Base-by-base conservation (phyloP, 345 rosid species). In the Aquilaria sinensis region DNA sequence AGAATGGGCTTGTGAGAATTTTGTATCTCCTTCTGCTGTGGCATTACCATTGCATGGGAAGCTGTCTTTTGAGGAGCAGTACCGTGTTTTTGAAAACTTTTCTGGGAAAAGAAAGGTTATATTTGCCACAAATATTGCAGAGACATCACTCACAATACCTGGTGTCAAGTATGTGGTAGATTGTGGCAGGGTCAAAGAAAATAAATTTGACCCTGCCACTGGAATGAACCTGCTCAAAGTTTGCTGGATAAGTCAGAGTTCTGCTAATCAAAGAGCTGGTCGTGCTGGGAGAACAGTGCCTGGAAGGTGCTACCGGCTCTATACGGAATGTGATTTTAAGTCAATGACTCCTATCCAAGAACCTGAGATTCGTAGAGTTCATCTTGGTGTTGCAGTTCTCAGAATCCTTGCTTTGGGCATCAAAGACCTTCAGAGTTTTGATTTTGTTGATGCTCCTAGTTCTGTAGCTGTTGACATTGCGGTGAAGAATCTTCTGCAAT, bases 261-360 rank as follows among this genome's bases (percentile, higher is more conserved):
- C 96, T 62, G 97, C 97, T 53, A 77, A 71, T 47, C 97, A 93
- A 65, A 80, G 98, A 51, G 92, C 96, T 77, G 98, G 97, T 70
- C 98, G 97, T 77, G 98, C 98, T 57, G 98, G 97, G 62, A 85
- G 98, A 81, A 90, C 88, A 14, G 94, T 80, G 70, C 87, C 94
- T 16, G 98, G 98, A 55, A 78, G 65, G 67, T 93, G 97, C 80
- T 93, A 81, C 63, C 78, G 98, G 67, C 86, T 93, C 47, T 93
- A 90, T 69, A 62, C 89, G 2, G 64, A 66, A 58, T 16, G 31
- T 52, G 86, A 80, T 61, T 93, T 78, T 72, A 78, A 72, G 73
- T 70, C 75, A 1, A 83, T 86, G 98, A 63, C 74, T 66, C 60
- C 64, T 57, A 85, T 83, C 64, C 97, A 84, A 70, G 92, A 81